Percentiles rank a stretch among this genome's conserved stretches.
Conservation (phyloP, 202 grass and related monocot species). For the Setaria viridis region DNA sequence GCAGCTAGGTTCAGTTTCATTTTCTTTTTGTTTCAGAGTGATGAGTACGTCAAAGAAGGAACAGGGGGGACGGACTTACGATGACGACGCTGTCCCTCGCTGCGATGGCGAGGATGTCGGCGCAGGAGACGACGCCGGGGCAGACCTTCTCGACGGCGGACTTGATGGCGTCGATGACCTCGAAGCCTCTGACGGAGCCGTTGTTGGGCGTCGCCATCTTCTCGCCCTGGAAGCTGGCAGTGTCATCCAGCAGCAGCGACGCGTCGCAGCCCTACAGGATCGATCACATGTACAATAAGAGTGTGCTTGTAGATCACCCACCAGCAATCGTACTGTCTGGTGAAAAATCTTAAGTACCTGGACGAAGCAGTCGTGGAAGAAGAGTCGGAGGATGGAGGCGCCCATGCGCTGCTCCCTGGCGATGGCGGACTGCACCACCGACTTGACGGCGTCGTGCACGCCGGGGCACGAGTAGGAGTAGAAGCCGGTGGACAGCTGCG, state of each 20-base stretch:
- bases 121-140: constrained; percentile 82
- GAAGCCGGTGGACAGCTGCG: constrained; percentile 64
- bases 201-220: constrained; percentile 78
- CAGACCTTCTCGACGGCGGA: constrained; percentile 29
- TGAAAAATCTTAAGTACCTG: constrained; percentile 22
- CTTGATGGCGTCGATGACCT: constrained; percentile 81
- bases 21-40: too few relatives aligned
- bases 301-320: too few relatives aligned
- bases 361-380: constrained; percentile 97
- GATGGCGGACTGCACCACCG: constrained; percentile 57
- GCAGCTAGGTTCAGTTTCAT: too few relatives aligned
- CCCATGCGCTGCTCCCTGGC: constrained; percentile 60
- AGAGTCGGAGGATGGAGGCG: constrained; percentile 77
- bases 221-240: constrained; percentile 66
- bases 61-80: too few relatives aligned
- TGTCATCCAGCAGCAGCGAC: constrained; percentile 85
- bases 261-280: constrained; percentile 63
- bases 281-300: too few relatives aligned
- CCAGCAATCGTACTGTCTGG: too few relatives aligned
- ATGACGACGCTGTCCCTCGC: too few relatives aligned
- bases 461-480: constrained; percentile 66
- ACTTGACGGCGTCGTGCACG: constrained; percentile 47
- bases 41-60: too few relatives aligned
- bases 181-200: constrained; percentile 76
- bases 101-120: constrained; percentile 83